phyloP scores from a whole-genome alignment of 2,329 filamentous ascomycete genomes.

The Cladorrhinum sp. region DNA sequence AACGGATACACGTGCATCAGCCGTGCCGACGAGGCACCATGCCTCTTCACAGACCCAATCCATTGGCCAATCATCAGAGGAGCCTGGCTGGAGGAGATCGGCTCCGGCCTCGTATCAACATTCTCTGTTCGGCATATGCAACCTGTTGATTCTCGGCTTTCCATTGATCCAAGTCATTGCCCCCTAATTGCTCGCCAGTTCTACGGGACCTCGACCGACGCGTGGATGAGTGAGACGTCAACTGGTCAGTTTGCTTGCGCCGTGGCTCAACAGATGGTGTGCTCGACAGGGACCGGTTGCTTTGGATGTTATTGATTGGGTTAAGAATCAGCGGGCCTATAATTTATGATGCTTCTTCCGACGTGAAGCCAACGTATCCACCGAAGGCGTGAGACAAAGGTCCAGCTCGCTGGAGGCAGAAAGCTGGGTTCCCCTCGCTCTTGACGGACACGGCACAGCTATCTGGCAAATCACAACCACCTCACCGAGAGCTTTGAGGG shows the following conservation, averaged over 20 bases:
- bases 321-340: not conserved
- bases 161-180: not conserved
- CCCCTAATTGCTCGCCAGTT: not conserved
- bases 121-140: constrained; percentile 12
- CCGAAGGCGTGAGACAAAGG: not conserved
- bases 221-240: not conserved
- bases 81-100: not conserved
- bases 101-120: constrained; percentile 7
- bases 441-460: not conserved
- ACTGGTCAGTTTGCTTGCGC: not conserved
- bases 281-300: not conserved
- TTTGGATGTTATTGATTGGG: not conserved
- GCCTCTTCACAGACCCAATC: not conserved
- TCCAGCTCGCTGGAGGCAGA: not conserved
- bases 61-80: constrained; percentile 6
- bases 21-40: constrained; percentile 5
- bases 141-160: constrained; percentile 7
- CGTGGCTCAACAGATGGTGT: constrained; percentile 3
- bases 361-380: not conserved
- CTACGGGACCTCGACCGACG: not conserved
- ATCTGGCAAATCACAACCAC: not conserved
- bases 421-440: not conserved
- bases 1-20: constrained; percentile 1
- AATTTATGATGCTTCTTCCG: not conserved
- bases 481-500: not conserved